Percentiles rank a stretch among this genome's conserved stretches.
These are phyloP conservation scores for Gracilaria caudata DNA, from an alignment of 23 red algal genomes.

Conservation along the genomic window DNA sequence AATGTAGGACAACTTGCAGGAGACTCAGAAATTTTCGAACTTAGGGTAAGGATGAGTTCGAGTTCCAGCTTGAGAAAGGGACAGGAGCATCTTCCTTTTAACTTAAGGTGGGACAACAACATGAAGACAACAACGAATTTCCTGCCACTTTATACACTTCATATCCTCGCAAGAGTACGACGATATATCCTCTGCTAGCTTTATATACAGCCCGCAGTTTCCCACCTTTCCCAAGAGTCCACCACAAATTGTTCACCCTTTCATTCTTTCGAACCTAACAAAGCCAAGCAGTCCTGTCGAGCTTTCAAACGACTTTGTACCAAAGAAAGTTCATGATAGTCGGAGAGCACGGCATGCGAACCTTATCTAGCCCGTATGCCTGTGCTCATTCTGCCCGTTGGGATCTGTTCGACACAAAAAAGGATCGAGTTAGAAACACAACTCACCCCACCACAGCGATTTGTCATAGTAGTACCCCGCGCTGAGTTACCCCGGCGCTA, in stretches of 20 bases:
- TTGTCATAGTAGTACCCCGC: not conserved
- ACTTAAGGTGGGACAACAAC: too few species aligned
- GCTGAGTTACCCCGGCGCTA: not conserved
- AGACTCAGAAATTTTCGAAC: too few species aligned
- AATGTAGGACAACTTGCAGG: too few species aligned
- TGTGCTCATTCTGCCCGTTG: not conserved
- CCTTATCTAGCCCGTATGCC: not conserved
- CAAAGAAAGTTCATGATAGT: not conserved
- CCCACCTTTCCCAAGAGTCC: not conserved
- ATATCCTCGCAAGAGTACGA: not conserved
- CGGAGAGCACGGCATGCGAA: not conserved
- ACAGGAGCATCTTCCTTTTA: not conserved
- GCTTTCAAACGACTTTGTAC: not conserved
- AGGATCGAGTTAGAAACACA: not conserved
- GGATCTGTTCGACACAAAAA: not conserved
- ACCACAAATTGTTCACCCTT: not conserved
- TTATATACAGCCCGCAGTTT: not conserved
- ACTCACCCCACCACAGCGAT: not conserved
- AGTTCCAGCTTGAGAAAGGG: not conserved
- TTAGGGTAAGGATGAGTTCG: too few species aligned
- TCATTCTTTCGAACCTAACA: not conserved
- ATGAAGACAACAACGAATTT: not conserved
- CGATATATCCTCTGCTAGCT: not conserved
- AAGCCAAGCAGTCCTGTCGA: not conserved
- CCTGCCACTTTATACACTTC: slow-evolving; percentile 15